Base-by-base conservation (phyloP, 2,329 filamentous ascomycete species). In the Cladobotryum protrusum region DNA sequence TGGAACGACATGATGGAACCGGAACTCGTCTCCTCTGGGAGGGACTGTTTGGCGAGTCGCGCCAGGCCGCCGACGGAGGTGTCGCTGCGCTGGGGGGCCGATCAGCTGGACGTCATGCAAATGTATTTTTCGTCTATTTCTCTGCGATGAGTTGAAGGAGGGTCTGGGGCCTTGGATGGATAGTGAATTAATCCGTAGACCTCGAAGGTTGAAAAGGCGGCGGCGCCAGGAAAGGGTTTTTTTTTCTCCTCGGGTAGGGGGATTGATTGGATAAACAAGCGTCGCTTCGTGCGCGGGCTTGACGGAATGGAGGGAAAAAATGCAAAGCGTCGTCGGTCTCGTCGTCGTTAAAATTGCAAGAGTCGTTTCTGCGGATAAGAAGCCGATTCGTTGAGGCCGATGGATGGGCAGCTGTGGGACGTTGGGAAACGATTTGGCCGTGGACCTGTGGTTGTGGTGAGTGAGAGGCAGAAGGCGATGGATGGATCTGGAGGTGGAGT, bases 1-100 rank as follows among this genome's bases (percentile, higher is more conserved):
- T 83, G 80, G 74, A 79, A 82, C 70, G 79, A 81, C 80, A 84
- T 84, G 67, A 67, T 77, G 71, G 67, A 65, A 61, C 13, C 14
- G 12, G 59, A 64, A 43, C 43, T 43, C 40, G 47, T 42, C 67
- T 61, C 66, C 65, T 59, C 59, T 54, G 57, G 54, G 43, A 56
- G 61, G 55, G 60, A 55, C 53, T 49, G 54, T 56, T 54, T 57
- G 53, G 58, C 64, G 57, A 61, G 60, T 63, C 59, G 63, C 63
- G 62, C 58, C 59, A 45, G 62, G 61, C 56, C 63, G 57, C 57
- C 61, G 62, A 61, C 63, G 56, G 58, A 63, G 56, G 45, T 54
- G 57, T 63, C 61, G 62, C 61, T 65, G 62, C 62, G 61, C 60
- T 66, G 59, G 55, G 59, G 57, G 40, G 43, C 50, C 48, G 49